Evolutionary conservation across 2,329 filamentous ascomycete species (phyloP).

Genomic region (Penicillium janthinellum): DNA sequence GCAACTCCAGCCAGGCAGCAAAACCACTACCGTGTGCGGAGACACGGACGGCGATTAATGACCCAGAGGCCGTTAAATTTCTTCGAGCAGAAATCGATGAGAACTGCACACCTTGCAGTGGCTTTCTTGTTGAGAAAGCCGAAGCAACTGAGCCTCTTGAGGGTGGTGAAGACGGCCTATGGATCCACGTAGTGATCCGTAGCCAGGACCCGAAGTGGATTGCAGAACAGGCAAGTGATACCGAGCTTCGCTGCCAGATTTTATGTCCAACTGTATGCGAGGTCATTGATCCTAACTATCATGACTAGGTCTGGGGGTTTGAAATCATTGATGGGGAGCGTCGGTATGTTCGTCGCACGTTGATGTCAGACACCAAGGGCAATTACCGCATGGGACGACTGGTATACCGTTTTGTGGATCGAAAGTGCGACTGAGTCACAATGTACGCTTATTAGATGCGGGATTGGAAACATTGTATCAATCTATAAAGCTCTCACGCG

Average conservation of each 20-base stretch:
- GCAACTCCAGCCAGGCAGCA: background rate
- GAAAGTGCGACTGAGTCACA: background rate
- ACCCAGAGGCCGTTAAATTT: background rate
- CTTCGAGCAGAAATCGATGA: background rate
- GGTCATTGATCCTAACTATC: background rate
- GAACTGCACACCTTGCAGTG: background rate
- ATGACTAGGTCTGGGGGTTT: background rate
- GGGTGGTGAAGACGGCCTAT: background rate
- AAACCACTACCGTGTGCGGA: background rate
- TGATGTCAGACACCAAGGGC: background rate
- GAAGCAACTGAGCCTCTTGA: background rate
- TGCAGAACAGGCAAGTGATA: background rate
- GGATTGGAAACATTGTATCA: background rate
- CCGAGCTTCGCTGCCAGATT: background rate
- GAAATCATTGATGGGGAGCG: background rate
- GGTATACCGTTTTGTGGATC: background rate
- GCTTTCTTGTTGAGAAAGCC: background rate
- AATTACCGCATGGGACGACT: background rate
- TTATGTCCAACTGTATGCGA: background rate
- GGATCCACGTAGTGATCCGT: background rate
- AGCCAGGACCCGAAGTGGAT: background rate
- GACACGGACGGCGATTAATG: background rate
- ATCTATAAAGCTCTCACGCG: background rate
- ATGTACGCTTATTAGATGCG: background rate
- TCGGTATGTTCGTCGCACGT: background rate